These are phyloP conservation scores for Monosporascus sp. DNA, from an alignment of 2,329 filamentous ascomycete genomes.

Conservation along the genomic window DNA sequence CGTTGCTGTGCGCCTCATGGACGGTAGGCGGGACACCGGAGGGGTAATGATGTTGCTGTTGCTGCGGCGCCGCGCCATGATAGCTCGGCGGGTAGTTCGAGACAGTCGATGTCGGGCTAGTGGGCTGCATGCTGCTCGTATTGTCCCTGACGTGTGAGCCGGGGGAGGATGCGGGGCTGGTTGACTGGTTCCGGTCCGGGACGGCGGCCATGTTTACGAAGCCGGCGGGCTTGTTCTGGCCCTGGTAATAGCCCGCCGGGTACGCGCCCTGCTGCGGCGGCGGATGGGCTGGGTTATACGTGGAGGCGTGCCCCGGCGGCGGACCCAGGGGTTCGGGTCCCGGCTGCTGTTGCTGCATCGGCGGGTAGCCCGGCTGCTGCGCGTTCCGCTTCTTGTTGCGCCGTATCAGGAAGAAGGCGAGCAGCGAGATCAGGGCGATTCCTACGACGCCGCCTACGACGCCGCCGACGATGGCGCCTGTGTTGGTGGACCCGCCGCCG, in stretches of 20 bases:
- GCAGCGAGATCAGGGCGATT: slow-evolving; percentile 35
- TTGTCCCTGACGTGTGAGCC: slow-evolving; percentile 19
- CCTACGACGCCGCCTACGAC: slow-evolving; percentile 40
- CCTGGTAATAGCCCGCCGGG: slow-evolving; percentile 12
- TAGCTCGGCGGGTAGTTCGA: slow-evolving; percentile 13
- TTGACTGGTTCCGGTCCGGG: slow-evolving; percentile 21
- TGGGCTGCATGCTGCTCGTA: slow-evolving; percentile 14
- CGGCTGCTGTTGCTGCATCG: slow-evolving; percentile 10
- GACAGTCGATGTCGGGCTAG: slow-evolving; percentile 22
- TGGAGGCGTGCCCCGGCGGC: neutral
- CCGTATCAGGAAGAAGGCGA: slow-evolving; percentile 36
- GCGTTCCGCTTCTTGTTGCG: slow-evolving; percentile 26
- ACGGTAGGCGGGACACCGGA: slow-evolving; percentile 22
- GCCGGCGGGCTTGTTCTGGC: slow-evolving; percentile 19
- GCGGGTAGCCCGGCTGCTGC: slow-evolving; percentile 5
- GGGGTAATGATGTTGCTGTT: slow-evolving; percentile 17
- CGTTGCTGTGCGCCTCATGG: slow-evolving; percentile 34
- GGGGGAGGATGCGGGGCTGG: slow-evolving; percentile 24
- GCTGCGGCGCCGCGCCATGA: slow-evolving; percentile 10
- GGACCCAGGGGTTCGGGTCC: slow-evolving; percentile 1
- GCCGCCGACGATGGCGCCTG: slow-evolving; percentile 42
- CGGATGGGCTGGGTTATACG: slow-evolving; percentile 9
- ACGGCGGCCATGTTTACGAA: slow-evolving; percentile 14
- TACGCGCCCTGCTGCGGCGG: slow-evolving; percentile 16
- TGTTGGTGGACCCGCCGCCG: slow-evolving; percentile 19